Base-by-base conservation (phyloP, 768 basidiomycete species). In the Suillus placidus region DNA sequence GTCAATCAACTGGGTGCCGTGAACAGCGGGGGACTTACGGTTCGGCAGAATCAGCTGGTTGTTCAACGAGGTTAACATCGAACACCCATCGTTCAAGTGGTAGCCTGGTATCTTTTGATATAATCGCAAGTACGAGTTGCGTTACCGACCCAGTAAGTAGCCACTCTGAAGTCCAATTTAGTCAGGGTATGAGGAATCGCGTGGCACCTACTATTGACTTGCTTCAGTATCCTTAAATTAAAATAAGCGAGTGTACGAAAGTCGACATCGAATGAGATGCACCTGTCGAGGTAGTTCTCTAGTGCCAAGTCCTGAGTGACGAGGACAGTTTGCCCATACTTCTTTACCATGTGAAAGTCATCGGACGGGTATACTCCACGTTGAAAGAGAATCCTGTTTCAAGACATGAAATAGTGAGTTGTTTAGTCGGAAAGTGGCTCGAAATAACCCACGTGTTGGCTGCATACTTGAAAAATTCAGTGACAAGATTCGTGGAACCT, bases 401-500 rank as follows among this genome's bases (percentile, higher is more conserved):
- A 14, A 10, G 5, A 16, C 23, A 45, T 14, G 37, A 38, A 58
- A 26, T 58, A 9, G 23, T 60, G 18, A 60, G 38, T 52, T 38
- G 52, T 14, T 8, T 1, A 16, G 58, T 32, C 52, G 20, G 52
- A 49, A 26, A 23, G 9, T 30, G 69, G 40, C 49, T 43, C 23
- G 30, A 5, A 42, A 83, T 12, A 42, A 83, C 92, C 69, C 72
- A 95, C 95, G 92, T 95, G 82, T 97, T 97, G 70, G 95, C 94
- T n/a, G 94, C 92, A 78, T 95, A 99, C 81, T 98, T 98, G 85
- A 99, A 99, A 84, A 99, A 99, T 72, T 99, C 97, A 0, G 95
- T 97, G 64, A 99, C 97, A 23, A 98, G 84, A 45, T 88, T 85
- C 3, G 95, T 94, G 0, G 95, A 97, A 3, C 97, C 97, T 73